Percentiles rank a stretch among this genome's conserved stretches.
Conservation (phyloP, 2,329 filamentous ascomycete species). For the Alternaria metachromatica region DNA sequence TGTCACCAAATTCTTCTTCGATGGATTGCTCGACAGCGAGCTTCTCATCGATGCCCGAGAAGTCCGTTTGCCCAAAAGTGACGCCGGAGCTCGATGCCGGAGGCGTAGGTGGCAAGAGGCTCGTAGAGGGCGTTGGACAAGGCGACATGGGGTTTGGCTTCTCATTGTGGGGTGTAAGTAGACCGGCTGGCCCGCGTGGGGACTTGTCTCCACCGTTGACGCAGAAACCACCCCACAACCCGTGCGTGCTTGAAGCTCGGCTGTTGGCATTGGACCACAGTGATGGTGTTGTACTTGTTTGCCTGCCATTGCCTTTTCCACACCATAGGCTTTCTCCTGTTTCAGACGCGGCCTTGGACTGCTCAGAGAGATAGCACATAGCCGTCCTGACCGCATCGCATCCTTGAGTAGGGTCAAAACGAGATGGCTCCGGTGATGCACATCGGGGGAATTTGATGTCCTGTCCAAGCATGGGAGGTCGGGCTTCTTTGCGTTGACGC, state of each 20-base stretch:
- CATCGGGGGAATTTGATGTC: constrained; percentile 84
- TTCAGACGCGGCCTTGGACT: constrained; percentile 51
- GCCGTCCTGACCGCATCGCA: constrained; percentile 57
- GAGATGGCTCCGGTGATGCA: constrained; percentile 80
- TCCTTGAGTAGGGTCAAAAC: constrained; percentile 78
- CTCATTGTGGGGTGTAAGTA: constrained; percentile 57
- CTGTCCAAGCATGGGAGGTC: constrained; percentile 85
- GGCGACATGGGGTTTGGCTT: constrained; percentile 52
- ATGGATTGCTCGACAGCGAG: constrained; percentile 56
- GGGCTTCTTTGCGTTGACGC: constrained; percentile 64
- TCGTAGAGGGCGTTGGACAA: constrained; percentile 43
- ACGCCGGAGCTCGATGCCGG: constrained; percentile 36
- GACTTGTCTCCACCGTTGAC: constrained; percentile 49
- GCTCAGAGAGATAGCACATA: constrained; percentile 60
- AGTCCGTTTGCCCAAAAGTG: constrained; percentile 34
- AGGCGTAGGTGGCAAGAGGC: constrained; percentile 46
- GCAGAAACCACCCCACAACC: constrained; percentile 81
- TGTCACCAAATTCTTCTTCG: constrained; percentile 75
- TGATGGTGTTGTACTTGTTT: constrained; percentile 41
- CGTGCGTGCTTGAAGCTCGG: constrained; percentile 63
- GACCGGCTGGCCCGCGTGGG: constrained; percentile 54
- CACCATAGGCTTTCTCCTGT: constrained; percentile 67
- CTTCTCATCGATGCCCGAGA: constrained; percentile 52
- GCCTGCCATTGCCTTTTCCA: constrained; percentile 47
- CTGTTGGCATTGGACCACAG: constrained; percentile 47